Evolutionary conservation across 2,329 filamentous ascomycete genomes (phyloP).

Genomic region (Cryphonectria japonica): DNA sequence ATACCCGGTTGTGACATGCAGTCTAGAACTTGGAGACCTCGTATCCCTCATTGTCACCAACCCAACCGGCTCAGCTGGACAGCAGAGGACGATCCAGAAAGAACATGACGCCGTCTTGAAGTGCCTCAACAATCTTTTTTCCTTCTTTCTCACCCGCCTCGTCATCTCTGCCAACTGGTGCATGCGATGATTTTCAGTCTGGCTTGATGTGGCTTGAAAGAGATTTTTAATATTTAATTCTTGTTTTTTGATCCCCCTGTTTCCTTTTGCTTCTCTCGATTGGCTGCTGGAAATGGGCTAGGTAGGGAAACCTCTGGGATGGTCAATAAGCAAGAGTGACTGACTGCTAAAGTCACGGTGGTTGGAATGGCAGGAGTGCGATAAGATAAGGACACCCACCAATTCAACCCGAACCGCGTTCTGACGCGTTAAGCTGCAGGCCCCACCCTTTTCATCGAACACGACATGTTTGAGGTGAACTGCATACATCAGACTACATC

Average conservation of each 20-base stretch:
- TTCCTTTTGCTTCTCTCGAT: not conserved
- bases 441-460: not conserved
- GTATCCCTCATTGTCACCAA: slow-evolving; percentile 1
- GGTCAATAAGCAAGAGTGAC: not conserved
- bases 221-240: not conserved
- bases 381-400: slow-evolving; percentile 14
- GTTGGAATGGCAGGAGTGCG: not conserved
- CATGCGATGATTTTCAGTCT: not conserved
- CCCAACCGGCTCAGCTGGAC: not conserved
- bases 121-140: not conserved
- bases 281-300: not conserved
- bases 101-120: not conserved
- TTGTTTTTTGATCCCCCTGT: not conserved
- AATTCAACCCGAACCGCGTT: slow-evolving; percentile 3
- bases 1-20: slow-evolving; percentile 15
- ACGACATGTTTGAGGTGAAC: not conserved
- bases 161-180: not conserved
- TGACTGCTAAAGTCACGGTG: too few relatives aligned
- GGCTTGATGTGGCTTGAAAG: not conserved
- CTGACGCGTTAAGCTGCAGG: not conserved
- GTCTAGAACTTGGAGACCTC: slow-evolving; percentile 2
- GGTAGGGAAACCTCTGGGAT: not conserved
- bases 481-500: not conserved
- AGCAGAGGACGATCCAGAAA: not conserved
- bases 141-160: not conserved